Evolutionary conservation across 257 asterid genomes (phyloP), one percentile per base, ranked within the genome.

Genomic region (Solanum chmielewskii): DNA sequence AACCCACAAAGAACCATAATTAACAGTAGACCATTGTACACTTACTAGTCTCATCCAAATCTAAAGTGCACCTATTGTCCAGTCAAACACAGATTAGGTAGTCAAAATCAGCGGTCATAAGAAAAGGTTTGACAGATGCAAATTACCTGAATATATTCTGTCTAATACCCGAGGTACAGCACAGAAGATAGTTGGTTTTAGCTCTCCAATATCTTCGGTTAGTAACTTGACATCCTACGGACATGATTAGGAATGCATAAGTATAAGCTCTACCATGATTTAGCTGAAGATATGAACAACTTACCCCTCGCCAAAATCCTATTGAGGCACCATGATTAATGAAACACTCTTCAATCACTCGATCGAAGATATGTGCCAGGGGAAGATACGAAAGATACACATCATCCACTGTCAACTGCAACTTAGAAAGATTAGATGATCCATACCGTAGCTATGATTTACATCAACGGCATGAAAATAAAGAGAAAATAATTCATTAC

Each of bases 231-330:
- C 87, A 94, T 96, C 99, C 99, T 96, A 91, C 35, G 82, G 71
- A 86, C 60, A 88, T 14, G 89, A 85, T 21, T 41, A 85, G 12
- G 4, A 62, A 6, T n/a, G 66, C 27, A 31, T 85, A 74, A 39
- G 62, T 23, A 10, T 59, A 81, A 85, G 68, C 71, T 86, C 80
- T 29, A 62, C 85, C 18, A 27, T 47, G 68, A 68, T 35, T 76
- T 14, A 60, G 29, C 68, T 76, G 44, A 47, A 68, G 85, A 74
- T 60, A 83, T 66, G 88, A 76, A 42, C 37, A 39, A 80, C 94
- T 90, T 90, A 97, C 99, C 98, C 99, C 99, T 83, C 98, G 98
- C 99, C 99, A 97, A 92, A 97, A 97, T 91, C 99, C 99, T 88
- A 97, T 95, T 86, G 99, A 91, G 75, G 94, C 98, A 64, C 99